Percentiles rank a stretch among this genome's conserved stretches.
Evolutionary conservation across 2,329 filamentous ascomycete genomes (phyloP).

Genomic region (Penicillium freii): DNA sequence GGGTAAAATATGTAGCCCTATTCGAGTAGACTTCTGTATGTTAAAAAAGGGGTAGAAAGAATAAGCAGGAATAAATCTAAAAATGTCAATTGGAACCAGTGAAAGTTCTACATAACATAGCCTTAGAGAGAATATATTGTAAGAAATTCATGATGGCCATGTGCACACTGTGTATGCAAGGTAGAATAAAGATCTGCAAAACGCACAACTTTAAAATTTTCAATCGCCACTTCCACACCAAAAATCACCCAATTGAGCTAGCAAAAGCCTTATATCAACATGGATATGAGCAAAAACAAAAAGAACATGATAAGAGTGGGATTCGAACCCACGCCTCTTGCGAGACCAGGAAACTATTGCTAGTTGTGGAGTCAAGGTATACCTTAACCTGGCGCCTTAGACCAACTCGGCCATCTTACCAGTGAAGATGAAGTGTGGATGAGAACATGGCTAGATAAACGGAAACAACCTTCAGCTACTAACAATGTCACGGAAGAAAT

Average conservation of each 20-base stretch:
- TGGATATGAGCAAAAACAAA: background rate
- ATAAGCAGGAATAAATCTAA: background rate
- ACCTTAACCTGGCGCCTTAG: slow-evolving; percentile 36
- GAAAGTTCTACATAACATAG: background rate
- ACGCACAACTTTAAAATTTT: background rate
- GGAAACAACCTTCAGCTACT: accelerated
- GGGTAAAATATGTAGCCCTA: no score
- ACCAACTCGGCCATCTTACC: slow-evolving; percentile 36
- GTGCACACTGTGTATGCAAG: no score
- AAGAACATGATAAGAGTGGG: slow-evolving; percentile 8
- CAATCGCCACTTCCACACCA: background rate
- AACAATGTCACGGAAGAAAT: no score
- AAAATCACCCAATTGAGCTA: background rate
- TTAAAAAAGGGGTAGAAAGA: no score
- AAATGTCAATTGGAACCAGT: background rate
- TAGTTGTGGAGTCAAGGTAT: slow-evolving; percentile 22
- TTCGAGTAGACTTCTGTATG: no score
- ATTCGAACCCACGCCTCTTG: slow-evolving; percentile 9
- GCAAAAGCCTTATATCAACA: background rate
- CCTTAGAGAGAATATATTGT: background rate
- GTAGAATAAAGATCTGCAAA: background rate
- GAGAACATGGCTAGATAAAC: background rate
- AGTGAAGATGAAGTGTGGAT: background rate
- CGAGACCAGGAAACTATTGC: slow-evolving; percentile 11
- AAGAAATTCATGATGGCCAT: no score